Evolutionary conservation across 805 yeast genomes (phyloP), one percentile per base, ranked within the genome.

Genomic region (Maudiozyma turicensis): DNA sequence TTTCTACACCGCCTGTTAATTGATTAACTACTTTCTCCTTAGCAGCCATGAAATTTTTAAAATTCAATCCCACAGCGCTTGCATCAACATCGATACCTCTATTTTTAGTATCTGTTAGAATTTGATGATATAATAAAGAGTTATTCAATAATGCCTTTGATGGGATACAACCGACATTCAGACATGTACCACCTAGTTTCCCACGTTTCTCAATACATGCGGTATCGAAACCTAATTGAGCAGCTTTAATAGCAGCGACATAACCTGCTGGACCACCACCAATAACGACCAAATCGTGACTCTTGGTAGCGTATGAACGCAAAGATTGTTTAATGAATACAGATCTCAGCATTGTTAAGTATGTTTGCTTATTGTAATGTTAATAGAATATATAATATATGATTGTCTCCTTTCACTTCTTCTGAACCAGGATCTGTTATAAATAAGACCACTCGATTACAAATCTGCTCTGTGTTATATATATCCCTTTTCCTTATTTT

Each of bases 181-280:
- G 75, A 80, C 99, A 93, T 49, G 99, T 93, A 64, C 99, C 99
- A 55, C 99, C 99, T 55, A 95, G 78, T 43, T 81, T 72, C 43
- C 99, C 99, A 71, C 99, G 84, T 74, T 88, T 89, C 71, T 93
- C 99, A 57, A 93, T 75, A 78, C 99, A 93, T 35, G 97, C 99
- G 48, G 96, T 88, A 70, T 90, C 83, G 60, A 76, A 78, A 40
- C 97, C 97, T 52, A 90, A 76, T 75, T 93, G 99, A 46, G 99
- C 99, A 52, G 96, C 96, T 71, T 88, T 91, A 70, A 93, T 93
- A 63, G 99, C 99, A 49, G 97, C 98, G 60, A 93, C 93, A 69
- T 93, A 93, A 54, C 99, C 99, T 70, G 98, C 99, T 58, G 99
- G 99, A 51, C 99, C 99, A 61, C 97, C 98, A 59, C 99, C 99